Conservation (phyloP, 129 eudicot genomes). For the Logfia minima region DNA sequence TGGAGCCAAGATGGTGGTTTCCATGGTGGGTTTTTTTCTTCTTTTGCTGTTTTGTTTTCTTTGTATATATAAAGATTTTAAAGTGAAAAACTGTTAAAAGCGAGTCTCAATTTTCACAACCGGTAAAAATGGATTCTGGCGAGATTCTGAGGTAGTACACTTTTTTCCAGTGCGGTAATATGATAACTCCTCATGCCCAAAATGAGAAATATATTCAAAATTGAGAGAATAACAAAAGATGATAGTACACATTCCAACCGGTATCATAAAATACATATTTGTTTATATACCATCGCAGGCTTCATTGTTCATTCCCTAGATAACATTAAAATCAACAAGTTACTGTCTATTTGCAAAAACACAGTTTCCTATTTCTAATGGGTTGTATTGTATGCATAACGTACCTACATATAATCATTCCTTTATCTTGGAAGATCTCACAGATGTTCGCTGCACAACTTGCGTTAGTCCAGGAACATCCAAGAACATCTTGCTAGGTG, state of each 20-base stretch:
- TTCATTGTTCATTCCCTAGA: neutral
- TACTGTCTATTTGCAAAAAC: neutral
- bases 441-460: slow-evolving; percentile 26
- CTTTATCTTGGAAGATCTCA: slow-evolving; percentile 25
- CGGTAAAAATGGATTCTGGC: no score
- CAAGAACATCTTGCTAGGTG: slow-evolving; percentile 31
- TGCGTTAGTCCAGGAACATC: slow-evolving; percentile 27
- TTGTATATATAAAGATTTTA: no score
- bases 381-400: neutral
- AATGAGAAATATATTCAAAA: no score
- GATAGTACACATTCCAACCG: neutral
- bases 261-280: neutral
- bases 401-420: slow-evolving; percentile 11
- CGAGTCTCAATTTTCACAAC: no score
- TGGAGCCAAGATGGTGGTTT: no score
- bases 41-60: no score
- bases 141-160: no score
- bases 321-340: slow-evolving; percentile 3
- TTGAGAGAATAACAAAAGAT: no score
- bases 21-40: no score
- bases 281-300: neutral
- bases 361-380: neutral
- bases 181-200: no score
- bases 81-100: no score
- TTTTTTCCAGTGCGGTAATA: no score